Conservation (phyloP, 2,329 filamentous ascomycete genomes). For the Alternaria panax region DNA sequence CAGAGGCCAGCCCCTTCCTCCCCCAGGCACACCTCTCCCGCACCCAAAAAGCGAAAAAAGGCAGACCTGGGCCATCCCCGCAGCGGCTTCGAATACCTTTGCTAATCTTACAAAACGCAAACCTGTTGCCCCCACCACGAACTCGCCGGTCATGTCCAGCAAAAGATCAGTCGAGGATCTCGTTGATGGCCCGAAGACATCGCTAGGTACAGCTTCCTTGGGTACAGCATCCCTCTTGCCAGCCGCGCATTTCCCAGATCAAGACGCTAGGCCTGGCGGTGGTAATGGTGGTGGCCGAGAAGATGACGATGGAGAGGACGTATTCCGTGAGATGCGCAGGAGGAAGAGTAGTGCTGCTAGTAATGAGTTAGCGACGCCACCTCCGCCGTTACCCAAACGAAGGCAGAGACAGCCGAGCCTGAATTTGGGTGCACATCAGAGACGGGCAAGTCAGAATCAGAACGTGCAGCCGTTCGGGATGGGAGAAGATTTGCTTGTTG, state of each 20-base stretch:
- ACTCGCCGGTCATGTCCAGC: slow-evolving; percentile 3
- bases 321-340: slow-evolving; percentile 20
- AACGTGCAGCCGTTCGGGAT: neutral
- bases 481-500: slow-evolving; percentile 38
- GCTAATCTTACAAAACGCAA: slow-evolving; percentile 68
- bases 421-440: slow-evolving; percentile 17
- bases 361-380: slow-evolving; percentile 15
- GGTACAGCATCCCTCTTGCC: slow-evolving; percentile 12
- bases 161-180: slow-evolving; percentile 20
- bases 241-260: slow-evolving; percentile 9
- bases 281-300: neutral
- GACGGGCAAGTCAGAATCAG: slow-evolving; percentile 10
- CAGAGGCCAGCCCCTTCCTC: slow-evolving; percentile 80
- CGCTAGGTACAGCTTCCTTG: slow-evolving; percentile 8
- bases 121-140: slow-evolving; percentile 51
- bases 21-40: slow-evolving; percentile 80
- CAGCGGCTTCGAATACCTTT: slow-evolving; percentile 48
- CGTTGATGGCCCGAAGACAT: slow-evolving; percentile 2
- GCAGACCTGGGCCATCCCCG: slow-evolving; percentile 57
- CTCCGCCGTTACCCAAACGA: slow-evolving; percentile 59
- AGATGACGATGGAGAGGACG: slow-evolving; percentile 14
- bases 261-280: neutral
- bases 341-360: slow-evolving; percentile 6
- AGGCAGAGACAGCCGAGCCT: slow-evolving; percentile 48
- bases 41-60: slow-evolving; percentile 66